Conservation (phyloP, 192 early-diverging fungal genomes). For the Dispira simplex region DNA sequence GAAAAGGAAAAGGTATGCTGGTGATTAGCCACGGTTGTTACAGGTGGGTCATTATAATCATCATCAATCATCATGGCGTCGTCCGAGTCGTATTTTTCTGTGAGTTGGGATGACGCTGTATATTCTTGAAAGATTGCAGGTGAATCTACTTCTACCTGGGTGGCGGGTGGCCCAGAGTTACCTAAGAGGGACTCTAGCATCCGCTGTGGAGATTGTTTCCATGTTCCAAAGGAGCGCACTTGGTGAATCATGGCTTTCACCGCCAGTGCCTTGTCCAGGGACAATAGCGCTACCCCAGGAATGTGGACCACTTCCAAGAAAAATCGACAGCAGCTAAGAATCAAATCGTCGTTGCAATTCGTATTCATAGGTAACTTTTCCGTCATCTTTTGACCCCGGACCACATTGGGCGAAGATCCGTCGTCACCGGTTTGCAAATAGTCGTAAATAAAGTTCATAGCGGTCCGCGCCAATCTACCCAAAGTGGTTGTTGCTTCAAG, state of each 20-base stretch:
- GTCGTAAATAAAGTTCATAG: conserved; percentile 29
- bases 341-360: conserved; percentile 32
- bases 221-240: conserved; percentile 12
- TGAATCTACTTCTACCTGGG: background rate
- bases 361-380: conserved; percentile 22
- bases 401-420: background rate
- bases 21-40: background rate
- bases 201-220: background rate
- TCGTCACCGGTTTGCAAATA: conserved; percentile 18
- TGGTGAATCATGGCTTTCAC: conserved; percentile 41
- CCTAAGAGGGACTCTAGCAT: background rate
- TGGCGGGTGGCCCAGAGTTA: background rate
- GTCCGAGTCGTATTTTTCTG: background rate
- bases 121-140: background rate
- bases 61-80: conserved; percentile 1
- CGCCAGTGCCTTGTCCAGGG: conserved; percentile 38
- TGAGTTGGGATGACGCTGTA: background rate
- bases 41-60: background rate
- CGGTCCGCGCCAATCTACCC: conserved; percentile 23
- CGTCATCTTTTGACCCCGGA: conserved; percentile 33
- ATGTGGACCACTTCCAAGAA: conserved; percentile 6
- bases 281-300: conserved; percentile 24
- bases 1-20: background rate
- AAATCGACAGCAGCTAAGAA: conserved; percentile 39
- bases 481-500: conserved; percentile 13